Percentiles rank a stretch among this genome's conserved stretches.
Conservation (phyloP, 441 rosid genomes). For the Omphalea diandra region DNA sequence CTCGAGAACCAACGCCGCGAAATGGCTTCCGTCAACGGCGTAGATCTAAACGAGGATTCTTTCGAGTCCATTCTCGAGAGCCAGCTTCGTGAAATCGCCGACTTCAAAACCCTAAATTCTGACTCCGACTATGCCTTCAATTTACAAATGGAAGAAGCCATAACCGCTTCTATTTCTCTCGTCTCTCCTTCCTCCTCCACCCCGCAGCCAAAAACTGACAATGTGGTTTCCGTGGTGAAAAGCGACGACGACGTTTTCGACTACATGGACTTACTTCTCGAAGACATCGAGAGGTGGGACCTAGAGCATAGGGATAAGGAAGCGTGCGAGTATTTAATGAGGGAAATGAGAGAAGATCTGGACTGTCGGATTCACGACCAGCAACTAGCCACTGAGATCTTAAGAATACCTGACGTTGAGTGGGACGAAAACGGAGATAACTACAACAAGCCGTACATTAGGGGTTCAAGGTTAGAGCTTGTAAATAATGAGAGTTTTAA, state of each 20-base stretch:
- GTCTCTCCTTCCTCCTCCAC: conserved; percentile 29
- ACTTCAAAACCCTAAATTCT: conserved; percentile 30
- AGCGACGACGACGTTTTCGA: background rate
- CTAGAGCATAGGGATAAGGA: conserved; percentile 7
- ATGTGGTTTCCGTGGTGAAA: background rate
- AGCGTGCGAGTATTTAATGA: background rate
- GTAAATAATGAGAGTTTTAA: conserved; percentile 11
- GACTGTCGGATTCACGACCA: conserved; percentile 66
- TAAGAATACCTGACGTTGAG: conserved; percentile 42
- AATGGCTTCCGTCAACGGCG: too few relatives aligned
- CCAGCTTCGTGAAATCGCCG: conserved; percentile 42
- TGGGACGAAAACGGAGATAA: conserved; percentile 52
- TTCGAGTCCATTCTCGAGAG: conserved; percentile 24
- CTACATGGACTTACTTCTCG: conserved; percentile 1
- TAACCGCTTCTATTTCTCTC: conserved; percentile 49
- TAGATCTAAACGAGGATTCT: conserved; percentile 35
- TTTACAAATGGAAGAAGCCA: conserved; percentile 56
- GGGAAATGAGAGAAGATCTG: conserved; percentile 38
- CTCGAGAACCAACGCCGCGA: conserved; percentile 42
- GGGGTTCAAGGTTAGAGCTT: background rate
- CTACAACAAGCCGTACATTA: conserved; percentile 50
- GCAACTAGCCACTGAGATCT: conserved; percentile 47
- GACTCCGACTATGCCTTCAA: conserved; percentile 54
- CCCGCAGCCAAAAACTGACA: conserved; percentile 18
- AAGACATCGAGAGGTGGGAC: conserved; percentile 13